Conservation (phyloP, 2,329 filamentous ascomycete genomes). For the Calonectria fujianensis region DNA sequence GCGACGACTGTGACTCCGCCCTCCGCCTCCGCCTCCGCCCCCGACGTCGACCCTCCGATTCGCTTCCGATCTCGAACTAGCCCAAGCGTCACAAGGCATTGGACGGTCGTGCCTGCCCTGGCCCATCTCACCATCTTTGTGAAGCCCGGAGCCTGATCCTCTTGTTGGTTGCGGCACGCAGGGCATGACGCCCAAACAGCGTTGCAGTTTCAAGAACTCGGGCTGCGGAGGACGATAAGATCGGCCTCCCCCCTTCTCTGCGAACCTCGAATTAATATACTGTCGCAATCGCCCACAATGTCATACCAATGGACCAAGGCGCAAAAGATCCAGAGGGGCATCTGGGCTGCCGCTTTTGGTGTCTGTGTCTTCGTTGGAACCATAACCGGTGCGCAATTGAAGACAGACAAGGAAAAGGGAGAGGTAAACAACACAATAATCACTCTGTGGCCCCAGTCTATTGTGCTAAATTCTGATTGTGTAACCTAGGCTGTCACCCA, state of each 20-base stretch:
- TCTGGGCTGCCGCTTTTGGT: constrained; percentile 66
- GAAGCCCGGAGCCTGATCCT: background rate
- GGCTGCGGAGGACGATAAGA: constrained; percentile 51
- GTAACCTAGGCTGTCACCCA: constrained; percentile 57
- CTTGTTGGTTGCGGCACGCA: constrained; percentile 27
- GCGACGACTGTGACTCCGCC: constrained; percentile 29
- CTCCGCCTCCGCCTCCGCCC: constrained; percentile 24
- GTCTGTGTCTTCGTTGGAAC: constrained; percentile 68
- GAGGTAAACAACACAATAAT: constrained; percentile 57
- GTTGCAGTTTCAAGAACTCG: constrained; percentile 49
- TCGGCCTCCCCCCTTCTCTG: background rate
- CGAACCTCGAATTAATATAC: constrained; percentile 49
- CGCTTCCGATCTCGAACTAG: constrained; percentile 5
- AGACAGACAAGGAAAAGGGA: constrained; percentile 68
- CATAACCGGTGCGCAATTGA: constrained; percentile 70
- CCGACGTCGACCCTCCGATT: constrained; percentile 21
- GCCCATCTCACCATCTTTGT: background rate
- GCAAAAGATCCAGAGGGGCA: constrained; percentile 59
- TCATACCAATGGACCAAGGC: constrained; percentile 55
- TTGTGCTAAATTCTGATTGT: constrained; percentile 2
- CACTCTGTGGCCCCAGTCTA: background rate
- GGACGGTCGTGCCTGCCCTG: too few relatives aligned
- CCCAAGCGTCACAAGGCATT: background rate
- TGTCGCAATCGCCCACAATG: constrained; percentile 36
- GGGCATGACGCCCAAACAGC: constrained; percentile 48